phyloP scores from a whole-genome alignment of 768 basidiomycete genomes.

The Phylloporus scabripes region DNA sequence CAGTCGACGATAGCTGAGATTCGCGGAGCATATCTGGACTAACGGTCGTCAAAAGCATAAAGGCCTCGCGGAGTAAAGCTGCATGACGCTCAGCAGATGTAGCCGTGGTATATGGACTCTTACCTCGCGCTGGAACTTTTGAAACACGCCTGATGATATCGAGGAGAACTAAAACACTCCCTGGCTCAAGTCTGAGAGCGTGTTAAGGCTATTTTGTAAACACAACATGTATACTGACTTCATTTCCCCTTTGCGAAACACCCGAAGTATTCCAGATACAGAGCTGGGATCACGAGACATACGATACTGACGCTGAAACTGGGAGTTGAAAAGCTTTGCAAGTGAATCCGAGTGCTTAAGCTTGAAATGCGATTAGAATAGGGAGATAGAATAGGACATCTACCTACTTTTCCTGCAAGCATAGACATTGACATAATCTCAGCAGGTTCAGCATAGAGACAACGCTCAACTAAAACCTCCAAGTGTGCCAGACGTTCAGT shows the following conservation, averaged over 20 bases:
- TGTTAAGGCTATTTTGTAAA: neutral
- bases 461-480: constrained; percentile 18
- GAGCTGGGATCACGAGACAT: constrained; percentile 4
- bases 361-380: constrained; percentile 13
- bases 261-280: constrained; percentile 17
- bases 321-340: constrained; percentile 20
- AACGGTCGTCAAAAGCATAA: constrained; percentile 28
- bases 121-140: constrained; percentile 24
- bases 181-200: constrained; percentile 19
- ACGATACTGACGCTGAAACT: constrained; percentile 12
- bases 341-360: constrained; percentile 21
- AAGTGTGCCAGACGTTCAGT: constrained; percentile 42
- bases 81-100: constrained; percentile 14
- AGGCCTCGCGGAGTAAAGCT: constrained; percentile 33
- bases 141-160: constrained; percentile 25
- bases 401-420: constrained; percentile 21
- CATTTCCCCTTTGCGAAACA: constrained; percentile 20
- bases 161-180: constrained; percentile 16
- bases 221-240: constrained; percentile 13
- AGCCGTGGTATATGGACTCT: neutral
- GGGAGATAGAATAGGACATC: neutral
- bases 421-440: constrained; percentile 7
- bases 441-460: constrained; percentile 9
- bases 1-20: constrained; percentile 15
- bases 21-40: constrained; percentile 15